phyloP scores from a whole-genome alignment of 495 filamentous ascomycete species.

The Rostrohypoxylon terebratum region DNA sequence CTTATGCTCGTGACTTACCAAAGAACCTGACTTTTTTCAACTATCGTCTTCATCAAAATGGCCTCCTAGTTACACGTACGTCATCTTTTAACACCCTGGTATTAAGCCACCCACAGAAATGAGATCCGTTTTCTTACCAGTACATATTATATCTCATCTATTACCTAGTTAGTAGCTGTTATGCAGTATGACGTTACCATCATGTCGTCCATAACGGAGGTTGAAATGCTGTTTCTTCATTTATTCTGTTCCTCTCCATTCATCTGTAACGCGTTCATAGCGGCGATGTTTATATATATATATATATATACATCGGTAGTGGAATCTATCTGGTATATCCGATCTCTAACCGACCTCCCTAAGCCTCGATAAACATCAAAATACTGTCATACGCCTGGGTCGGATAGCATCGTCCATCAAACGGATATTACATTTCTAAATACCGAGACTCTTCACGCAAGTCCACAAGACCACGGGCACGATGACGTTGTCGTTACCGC shows the following conservation, averaged over 20 bases:
- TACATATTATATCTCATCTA: too few species aligned
- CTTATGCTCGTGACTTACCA: not conserved
- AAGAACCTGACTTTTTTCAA: too few species aligned
- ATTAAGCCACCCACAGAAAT: not conserved
- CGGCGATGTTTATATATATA: too few species aligned
- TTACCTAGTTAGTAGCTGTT: too few species aligned
- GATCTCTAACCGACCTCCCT: constrained; percentile 16
- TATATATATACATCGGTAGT: not conserved
- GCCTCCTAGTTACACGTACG: not conserved
- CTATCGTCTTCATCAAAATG: not conserved
- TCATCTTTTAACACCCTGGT: not conserved
- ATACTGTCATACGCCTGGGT: constrained; percentile 5
- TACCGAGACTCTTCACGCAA: constrained; percentile 79
- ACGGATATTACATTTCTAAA: constrained; percentile 61
- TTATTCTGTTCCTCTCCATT: not conserved
- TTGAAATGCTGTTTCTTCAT: not conserved
- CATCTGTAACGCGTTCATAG: constrained; percentile 3
- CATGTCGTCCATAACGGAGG: not conserved
- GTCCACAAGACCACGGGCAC: constrained; percentile 96
- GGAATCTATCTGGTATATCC: constrained; percentile 20
- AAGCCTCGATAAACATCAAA: constrained; percentile 5
- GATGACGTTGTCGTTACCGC: constrained; percentile 98
- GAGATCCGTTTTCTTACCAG: not conserved
- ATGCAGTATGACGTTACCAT: not conserved
- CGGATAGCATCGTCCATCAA: constrained; percentile 1